Conservation (phyloP, 192 early-diverging fungal species). For the Rhizoclosmatium globosum region DNA sequence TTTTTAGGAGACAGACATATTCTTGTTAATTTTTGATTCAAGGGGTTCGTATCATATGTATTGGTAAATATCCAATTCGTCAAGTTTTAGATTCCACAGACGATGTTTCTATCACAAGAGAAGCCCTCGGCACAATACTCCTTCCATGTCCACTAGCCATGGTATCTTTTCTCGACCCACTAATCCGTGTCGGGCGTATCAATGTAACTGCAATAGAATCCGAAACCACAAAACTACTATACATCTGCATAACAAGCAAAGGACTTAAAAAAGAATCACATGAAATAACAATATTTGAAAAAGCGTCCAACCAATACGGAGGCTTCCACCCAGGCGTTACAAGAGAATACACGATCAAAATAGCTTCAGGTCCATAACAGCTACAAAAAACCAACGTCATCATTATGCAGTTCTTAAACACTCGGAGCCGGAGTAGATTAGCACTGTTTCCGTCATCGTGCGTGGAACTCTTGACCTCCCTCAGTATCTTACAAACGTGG, state of each 20-base stretch:
- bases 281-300: neutral
- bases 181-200: too few relatives aligned
- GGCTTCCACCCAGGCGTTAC: neutral
- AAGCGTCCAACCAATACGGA: neutral
- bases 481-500: neutral
- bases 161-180: too few relatives aligned
- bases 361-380: neutral
- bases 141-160: too few relatives aligned
- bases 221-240: too few relatives aligned
- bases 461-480: neutral
- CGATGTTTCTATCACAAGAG: too few relatives aligned
- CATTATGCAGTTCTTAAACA: neutral
- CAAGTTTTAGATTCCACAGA: too few relatives aligned
- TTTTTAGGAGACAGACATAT: too few relatives aligned
- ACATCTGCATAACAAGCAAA: neutral
- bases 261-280: neutral
- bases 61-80: too few relatives aligned
- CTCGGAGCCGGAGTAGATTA: neutral
- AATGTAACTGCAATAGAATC: too few relatives aligned
- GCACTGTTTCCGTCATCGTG: neutral
- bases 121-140: too few relatives aligned
- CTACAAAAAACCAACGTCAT: neutral
- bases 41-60: too few relatives aligned
- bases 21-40: too few relatives aligned
- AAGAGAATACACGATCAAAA: neutral